phyloP scores from a whole-genome alignment of 2,329 filamentous ascomycete species.

The Clathrospora elynae region DNA sequence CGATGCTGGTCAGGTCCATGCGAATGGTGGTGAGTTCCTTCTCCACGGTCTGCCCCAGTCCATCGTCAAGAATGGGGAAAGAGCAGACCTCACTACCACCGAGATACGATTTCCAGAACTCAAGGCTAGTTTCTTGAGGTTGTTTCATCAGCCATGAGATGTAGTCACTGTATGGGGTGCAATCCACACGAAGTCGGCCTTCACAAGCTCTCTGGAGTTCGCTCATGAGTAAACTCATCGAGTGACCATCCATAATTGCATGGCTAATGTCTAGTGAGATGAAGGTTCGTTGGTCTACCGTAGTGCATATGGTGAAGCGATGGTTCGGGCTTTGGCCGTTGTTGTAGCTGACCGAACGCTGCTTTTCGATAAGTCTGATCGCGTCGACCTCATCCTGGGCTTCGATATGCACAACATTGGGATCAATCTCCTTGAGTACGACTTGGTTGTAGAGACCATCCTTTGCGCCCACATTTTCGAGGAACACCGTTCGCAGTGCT shows the following conservation, averaged over 20 bases:
- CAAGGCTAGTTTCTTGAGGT: constrained; percentile 31
- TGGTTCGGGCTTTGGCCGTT: constrained; percentile 36
- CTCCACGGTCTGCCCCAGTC: constrained; percentile 14
- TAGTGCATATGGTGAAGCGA: constrained; percentile 40
- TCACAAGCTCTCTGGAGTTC: constrained; percentile 39
- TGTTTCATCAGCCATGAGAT: constrained; percentile 37
- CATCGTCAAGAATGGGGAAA: constrained; percentile 40
- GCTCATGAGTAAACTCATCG: constrained; percentile 37
- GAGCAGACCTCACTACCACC: constrained; percentile 39
- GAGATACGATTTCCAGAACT: constrained; percentile 43
- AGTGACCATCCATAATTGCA: constrained; percentile 45
- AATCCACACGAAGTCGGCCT: constrained; percentile 26
- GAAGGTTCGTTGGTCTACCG: constrained; percentile 26
- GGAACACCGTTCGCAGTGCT: constrained; percentile 40
- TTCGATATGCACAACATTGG: constrained; percentile 33
- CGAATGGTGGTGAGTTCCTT: constrained; percentile 36
- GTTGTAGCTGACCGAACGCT: constrained; percentile 33
- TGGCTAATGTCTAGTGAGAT: constrained; percentile 45
- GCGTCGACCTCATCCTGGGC: constrained; percentile 30
- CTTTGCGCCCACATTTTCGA: constrained; percentile 36
- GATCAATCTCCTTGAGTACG: constrained; percentile 34
- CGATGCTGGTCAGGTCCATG: constrained; percentile 35
- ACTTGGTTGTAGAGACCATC: constrained; percentile 43
- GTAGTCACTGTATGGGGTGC: constrained; percentile 42
- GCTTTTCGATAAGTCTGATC: constrained; percentile 24